Conservation (phyloP, 495 filamentous ascomycete species). For the Xylaria bambusicola region DNA sequence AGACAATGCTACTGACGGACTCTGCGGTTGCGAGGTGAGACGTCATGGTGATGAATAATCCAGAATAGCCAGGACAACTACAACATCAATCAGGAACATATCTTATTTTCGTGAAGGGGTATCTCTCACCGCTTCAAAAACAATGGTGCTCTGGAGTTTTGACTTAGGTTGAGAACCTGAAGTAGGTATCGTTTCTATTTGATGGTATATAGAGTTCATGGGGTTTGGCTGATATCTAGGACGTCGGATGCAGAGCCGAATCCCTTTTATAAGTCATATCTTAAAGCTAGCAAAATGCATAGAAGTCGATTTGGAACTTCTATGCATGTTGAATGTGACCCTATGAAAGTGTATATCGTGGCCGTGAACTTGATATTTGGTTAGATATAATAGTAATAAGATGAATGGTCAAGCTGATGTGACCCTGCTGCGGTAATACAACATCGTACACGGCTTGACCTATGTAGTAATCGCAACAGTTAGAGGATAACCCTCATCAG, state of each 20-base stretch:
- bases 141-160: not conserved
- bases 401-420: not conserved
- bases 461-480: no score
- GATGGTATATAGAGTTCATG: not conserved
- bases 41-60: not conserved
- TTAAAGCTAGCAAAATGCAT: not conserved
- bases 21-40: constrained; percentile 1
- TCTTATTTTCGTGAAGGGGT: not conserved
- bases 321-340: not conserved
- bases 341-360: not conserved
- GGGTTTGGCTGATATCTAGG: not conserved
- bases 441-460: constrained; percentile 6
- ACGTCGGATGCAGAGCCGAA: not conserved
- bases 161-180: not conserved
- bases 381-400: constrained; percentile 3
- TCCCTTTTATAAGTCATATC: constrained; percentile 1
- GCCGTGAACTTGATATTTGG: not conserved
- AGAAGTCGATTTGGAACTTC: not conserved
- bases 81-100: not conserved
- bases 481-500: no score
- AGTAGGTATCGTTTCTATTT: not conserved
- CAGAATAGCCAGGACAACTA: not conserved
- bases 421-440: constrained; percentile 9
- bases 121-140: not conserved
- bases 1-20: constrained; percentile 5